Percentiles rank a stretch among this genome's conserved stretches.
phyloP scores from a whole-genome alignment of 2,329 filamentous ascomycete genomes.

The Volutella citrinella region DNA sequence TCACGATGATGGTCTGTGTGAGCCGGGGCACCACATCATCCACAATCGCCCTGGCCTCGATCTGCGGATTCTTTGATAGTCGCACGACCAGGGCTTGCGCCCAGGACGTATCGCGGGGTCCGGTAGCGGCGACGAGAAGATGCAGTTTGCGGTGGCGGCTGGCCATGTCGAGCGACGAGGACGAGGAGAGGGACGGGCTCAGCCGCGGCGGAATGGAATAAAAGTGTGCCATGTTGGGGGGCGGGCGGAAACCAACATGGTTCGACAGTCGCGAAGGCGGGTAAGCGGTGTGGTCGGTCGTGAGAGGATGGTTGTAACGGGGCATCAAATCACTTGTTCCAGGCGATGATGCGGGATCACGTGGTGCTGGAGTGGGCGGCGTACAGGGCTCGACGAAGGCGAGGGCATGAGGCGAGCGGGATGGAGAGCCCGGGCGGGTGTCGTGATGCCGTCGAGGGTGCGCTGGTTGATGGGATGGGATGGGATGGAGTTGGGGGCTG shows the following conservation, averaged over 20 bases:
- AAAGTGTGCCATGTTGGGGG: constrained; percentile 31
- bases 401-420: no score
- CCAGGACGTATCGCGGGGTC: constrained; percentile 62
- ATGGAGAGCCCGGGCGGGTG: background rate
- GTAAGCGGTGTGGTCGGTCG: constrained; percentile 26
- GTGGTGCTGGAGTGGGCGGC: no score
- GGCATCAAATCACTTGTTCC: constrained; percentile 30
- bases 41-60: constrained; percentile 60
- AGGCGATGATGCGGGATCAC: constrained; percentile 18
- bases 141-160: constrained; percentile 46
- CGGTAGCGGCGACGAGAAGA: constrained; percentile 64
- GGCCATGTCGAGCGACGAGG: constrained; percentile 36
- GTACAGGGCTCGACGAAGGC: no score
- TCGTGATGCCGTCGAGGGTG: constrained; percentile 7
- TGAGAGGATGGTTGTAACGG: constrained; percentile 25
- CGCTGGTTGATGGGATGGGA: constrained; percentile 7
- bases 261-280: constrained; percentile 25
- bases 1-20: constrained; percentile 59
- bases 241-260: constrained; percentile 27
- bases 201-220: constrained; percentile 30
- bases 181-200: constrained; percentile 29
- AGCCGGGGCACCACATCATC: constrained; percentile 63
- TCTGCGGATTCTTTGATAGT: constrained; percentile 61
- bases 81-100: constrained; percentile 64
- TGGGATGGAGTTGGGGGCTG: constrained; percentile 17